Percentiles rank a stretch among this genome's conserved stretches.
These are phyloP conservation scores for Tetrapisispora phaffii DNA, from an alignment of 805 yeast species.

Conservation along the genomic window DNA sequence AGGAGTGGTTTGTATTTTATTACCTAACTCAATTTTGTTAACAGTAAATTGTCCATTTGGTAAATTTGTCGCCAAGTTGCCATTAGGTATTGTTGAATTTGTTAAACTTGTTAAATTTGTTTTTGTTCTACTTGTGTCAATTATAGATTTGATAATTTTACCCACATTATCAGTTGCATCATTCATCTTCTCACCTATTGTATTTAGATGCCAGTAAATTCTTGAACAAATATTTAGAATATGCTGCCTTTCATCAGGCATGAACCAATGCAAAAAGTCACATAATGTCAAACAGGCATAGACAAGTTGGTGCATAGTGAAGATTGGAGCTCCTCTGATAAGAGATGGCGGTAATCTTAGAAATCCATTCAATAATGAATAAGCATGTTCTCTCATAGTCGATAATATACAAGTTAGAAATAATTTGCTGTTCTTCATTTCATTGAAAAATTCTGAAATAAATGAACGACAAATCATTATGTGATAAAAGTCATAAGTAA, in stretches of 20 bases:
- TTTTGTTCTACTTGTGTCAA: conserved; percentile 34
- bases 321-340: conserved; percentile 47
- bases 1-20: not conserved
- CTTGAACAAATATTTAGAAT: conserved; percentile 40
- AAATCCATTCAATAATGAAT: conserved; percentile 37
- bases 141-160: conserved; percentile 41
- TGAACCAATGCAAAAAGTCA: conserved; percentile 36
- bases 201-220: conserved; percentile 49
- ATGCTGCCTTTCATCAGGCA: conserved; percentile 32
- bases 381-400: conserved; percentile 38
- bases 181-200: conserved; percentile 45
- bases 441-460: conserved; percentile 22
- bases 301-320: conserved; percentile 42
- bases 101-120: conserved; percentile 11
- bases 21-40: not conserved
- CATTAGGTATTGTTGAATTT: conserved; percentile 6
- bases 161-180: conserved; percentile 56
- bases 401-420: conserved; percentile 28
- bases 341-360: conserved; percentile 36
- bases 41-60: not conserved
- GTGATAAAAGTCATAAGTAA: conserved; percentile 41
- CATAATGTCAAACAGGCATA: conserved; percentile 46
- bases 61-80: not conserved
- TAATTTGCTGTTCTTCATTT: conserved; percentile 14
- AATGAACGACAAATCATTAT: conserved; percentile 34